These are phyloP conservation scores for Zymoseptoria pseudotritici DNA, from an alignment of 2,329 filamentous ascomycete genomes.

Conservation along the genomic window DNA sequence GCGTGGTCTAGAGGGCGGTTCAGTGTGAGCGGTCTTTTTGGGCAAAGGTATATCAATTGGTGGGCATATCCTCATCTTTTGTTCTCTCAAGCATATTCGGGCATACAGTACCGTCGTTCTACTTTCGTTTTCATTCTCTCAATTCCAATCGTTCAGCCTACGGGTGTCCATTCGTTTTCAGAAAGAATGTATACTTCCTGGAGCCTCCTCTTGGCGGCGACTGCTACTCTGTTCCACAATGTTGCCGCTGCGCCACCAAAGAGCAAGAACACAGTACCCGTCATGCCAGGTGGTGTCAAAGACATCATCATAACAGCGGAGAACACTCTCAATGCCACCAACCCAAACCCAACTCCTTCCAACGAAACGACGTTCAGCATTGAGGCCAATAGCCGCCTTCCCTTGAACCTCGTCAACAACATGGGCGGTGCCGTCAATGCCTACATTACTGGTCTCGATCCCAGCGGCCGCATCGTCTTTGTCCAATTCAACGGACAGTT, in stretches of 20 bases:
- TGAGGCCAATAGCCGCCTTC: slow-evolving; percentile 8
- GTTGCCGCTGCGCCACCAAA: not conserved
- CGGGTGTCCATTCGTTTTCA: not conserved
- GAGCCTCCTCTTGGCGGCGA: not conserved
- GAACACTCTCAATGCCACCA: slow-evolving; percentile 13
- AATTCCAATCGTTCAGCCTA: not conserved
- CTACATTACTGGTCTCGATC: slow-evolving; percentile 43
- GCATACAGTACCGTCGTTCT: not conserved
- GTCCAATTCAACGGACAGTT: slow-evolving; percentile 36
- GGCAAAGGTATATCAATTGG: not conserved
- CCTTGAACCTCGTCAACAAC: slow-evolving; percentile 39
- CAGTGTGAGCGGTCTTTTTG: not conserved
- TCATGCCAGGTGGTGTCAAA: slow-evolving; percentile 10
- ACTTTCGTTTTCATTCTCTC: not conserved
- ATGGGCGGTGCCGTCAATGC: slow-evolving; percentile 35
- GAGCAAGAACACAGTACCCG: slow-evolving; percentile 1
- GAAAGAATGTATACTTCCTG: not conserved
- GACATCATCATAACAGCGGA: slow-evolving; percentile 10
- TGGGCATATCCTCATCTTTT: not conserved
- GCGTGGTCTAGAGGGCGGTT: not conserved
- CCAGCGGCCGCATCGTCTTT: slow-evolving; percentile 36
- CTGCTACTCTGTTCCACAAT: not conserved
- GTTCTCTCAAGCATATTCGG: not conserved
- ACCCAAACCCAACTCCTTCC: slow-evolving; percentile 3
- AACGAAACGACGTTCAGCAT: slow-evolving; percentile 6